These are phyloP conservation scores for Eremothecium cymbalariae DNA, from an alignment of 1,139 yeast genomes.

Conservation along the genomic window DNA sequence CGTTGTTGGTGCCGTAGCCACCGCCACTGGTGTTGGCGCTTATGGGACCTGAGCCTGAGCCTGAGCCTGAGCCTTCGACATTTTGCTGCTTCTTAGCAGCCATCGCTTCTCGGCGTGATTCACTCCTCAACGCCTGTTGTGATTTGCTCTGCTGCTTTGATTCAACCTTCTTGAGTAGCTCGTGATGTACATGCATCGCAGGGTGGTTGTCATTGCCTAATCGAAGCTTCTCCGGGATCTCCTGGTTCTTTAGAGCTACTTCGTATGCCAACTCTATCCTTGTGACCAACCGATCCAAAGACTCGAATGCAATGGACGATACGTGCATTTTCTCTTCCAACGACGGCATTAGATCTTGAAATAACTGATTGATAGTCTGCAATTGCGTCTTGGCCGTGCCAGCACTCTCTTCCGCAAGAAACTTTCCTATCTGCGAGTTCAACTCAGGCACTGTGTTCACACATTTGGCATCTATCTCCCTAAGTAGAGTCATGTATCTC, in stretches of 20 bases:
- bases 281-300: slow-evolving; percentile 57
- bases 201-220: slow-evolving; percentile 80
- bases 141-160: slow-evolving; percentile 37
- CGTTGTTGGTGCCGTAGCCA: slow-evolving; percentile 3
- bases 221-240: slow-evolving; percentile 52
- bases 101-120: slow-evolving; percentile 81
- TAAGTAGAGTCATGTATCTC: slow-evolving; percentile 76
- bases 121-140: slow-evolving; percentile 66
- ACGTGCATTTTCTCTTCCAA: slow-evolving; percentile 97
- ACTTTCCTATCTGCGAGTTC: slow-evolving; percentile 48
- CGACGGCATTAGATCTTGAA: slow-evolving; percentile 79
- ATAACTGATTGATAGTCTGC: slow-evolving; percentile 37
- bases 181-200: slow-evolving; percentile 45
- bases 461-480: slow-evolving; percentile 94
- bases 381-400: slow-evolving; percentile 20
- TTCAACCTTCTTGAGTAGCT: slow-evolving; percentile 30
- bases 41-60: slow-evolving; percentile 11
- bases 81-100: slow-evolving; percentile 60
- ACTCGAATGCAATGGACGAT: slow-evolving; percentile 82
- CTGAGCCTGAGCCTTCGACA: slow-evolving; percentile 34
- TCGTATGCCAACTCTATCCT: slow-evolving; percentile 77
- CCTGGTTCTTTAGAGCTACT: slow-evolving; percentile 60
- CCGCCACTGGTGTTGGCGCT: slow-evolving; percentile 9
- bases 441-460: slow-evolving; percentile 65
- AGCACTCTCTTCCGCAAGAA: slow-evolving; percentile 34